phyloP scores from a whole-genome alignment of 2,329 filamentous ascomycete species.

The Penicillium palitans region DNA sequence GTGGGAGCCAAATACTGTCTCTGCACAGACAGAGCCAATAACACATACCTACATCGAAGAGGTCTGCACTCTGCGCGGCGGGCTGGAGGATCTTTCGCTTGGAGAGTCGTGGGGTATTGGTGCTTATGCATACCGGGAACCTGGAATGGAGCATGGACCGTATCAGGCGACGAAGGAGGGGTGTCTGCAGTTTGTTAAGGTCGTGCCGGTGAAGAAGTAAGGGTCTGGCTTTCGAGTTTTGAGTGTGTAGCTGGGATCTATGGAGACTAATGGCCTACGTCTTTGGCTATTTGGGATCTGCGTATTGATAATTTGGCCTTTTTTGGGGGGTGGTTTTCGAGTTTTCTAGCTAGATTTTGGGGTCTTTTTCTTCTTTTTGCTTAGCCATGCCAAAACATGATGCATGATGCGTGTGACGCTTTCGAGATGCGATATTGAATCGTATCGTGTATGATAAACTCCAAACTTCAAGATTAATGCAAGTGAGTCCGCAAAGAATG shows the following conservation, averaged over 20 bases:
- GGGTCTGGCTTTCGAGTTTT: neutral
- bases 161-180: conserved; percentile 36
- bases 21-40: conserved; percentile 28
- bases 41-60: conserved; percentile 44
- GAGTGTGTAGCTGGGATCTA: neutral
- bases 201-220: conserved; percentile 5
- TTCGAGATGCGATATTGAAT: neutral
- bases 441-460: neutral
- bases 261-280: neutral
- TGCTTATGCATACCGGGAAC: conserved; percentile 44
- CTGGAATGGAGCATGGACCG: conserved; percentile 45
- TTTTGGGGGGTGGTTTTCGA: neutral
- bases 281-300: neutral
- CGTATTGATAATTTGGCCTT: neutral
- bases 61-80: conserved; percentile 41
- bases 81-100: conserved; percentile 37
- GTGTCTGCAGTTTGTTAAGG: conserved; percentile 39
- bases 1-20: conserved; percentile 37
- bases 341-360: neutral
- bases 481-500: neutral
- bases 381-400: neutral
- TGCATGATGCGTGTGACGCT: neutral
- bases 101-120: conserved; percentile 36
- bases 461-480: neutral
- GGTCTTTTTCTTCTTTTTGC: neutral